These are phyloP conservation scores for Paecilomyces formosus DNA, from an alignment of 2,329 filamentous ascomycete species.

Conservation along the genomic window DNA sequence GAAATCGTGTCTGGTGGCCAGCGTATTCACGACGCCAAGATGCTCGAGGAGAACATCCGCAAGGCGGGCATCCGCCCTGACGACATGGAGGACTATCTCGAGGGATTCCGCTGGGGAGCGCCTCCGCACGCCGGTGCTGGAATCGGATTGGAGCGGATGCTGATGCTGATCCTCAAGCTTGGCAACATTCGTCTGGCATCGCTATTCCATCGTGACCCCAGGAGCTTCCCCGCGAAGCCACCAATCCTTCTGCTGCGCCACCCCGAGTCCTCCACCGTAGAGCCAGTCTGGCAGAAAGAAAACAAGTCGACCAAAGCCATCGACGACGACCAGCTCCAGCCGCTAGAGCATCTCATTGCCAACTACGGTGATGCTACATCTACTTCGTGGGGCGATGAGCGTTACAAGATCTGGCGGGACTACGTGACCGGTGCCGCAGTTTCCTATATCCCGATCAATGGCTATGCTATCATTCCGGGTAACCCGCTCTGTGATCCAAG, in stretches of 20 bases:
- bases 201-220: conserved; percentile 80
- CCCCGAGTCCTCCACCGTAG: conserved; percentile 76
- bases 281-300: conserved; percentile 52
- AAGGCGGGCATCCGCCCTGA: conserved; percentile 66
- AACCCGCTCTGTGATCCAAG: conserved; percentile 75
- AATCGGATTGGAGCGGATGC: conserved; percentile 79
- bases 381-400: conserved; percentile 85
- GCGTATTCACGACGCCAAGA: conserved; percentile 73
- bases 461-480: conserved; percentile 77
- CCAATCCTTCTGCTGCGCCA: conserved; percentile 63
- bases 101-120: conserved; percentile 79
- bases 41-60: conserved; percentile 71
- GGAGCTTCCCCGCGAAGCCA: conserved; percentile 68
- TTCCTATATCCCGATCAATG: conserved; percentile 69
- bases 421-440: conserved; percentile 70
- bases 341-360: conserved; percentile 79
- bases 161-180: conserved; percentile 77
- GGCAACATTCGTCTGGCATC: conserved; percentile 86
- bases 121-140: conserved; percentile 86
- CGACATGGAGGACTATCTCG: conserved; percentile 85
- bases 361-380: conserved; percentile 95
- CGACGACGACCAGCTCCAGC: conserved; percentile 52
- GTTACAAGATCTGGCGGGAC: conserved; percentile 84
- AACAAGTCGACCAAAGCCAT: conserved; percentile 33
- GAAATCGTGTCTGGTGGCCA: conserved; percentile 90